Conservation (phyloP, 208 protist species). For the Spongospora subterranea region DNA sequence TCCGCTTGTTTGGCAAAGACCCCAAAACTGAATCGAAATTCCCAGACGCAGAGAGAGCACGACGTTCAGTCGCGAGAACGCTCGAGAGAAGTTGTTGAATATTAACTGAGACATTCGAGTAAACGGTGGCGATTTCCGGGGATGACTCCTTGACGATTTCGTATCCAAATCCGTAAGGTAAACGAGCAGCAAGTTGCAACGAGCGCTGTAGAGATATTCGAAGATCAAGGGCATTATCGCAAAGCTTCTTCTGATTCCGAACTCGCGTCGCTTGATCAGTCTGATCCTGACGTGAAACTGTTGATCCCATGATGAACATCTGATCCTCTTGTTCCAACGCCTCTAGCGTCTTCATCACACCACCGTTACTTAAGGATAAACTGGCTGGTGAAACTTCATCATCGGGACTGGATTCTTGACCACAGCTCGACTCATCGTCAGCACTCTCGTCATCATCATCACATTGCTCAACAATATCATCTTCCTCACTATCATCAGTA, state of each 20-base stretch:
- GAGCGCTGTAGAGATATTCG: neutral
- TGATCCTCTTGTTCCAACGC: neutral
- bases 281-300: neutral
- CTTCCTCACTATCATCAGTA: neutral
- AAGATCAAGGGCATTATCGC: conserved; percentile 1
- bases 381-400: neutral
- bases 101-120: neutral
- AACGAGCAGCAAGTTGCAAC: neutral
- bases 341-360: neutral
- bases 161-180: neutral
- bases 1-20: neutral
- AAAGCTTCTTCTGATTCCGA: neutral
- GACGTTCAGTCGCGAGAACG: neutral
- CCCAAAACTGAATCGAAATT: neutral
- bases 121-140: neutral
- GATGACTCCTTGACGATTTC: neutral
- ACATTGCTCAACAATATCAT: neutral
- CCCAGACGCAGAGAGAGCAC: neutral
- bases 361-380: neutral
- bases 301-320: neutral
- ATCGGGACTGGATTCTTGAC: neutral
- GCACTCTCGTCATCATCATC: neutral
- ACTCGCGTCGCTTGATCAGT: neutral
- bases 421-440: neutral
- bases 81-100: neutral